phyloP scores from a whole-genome alignment of 441 rosid genomes.

The Geranium incanum region DNA sequence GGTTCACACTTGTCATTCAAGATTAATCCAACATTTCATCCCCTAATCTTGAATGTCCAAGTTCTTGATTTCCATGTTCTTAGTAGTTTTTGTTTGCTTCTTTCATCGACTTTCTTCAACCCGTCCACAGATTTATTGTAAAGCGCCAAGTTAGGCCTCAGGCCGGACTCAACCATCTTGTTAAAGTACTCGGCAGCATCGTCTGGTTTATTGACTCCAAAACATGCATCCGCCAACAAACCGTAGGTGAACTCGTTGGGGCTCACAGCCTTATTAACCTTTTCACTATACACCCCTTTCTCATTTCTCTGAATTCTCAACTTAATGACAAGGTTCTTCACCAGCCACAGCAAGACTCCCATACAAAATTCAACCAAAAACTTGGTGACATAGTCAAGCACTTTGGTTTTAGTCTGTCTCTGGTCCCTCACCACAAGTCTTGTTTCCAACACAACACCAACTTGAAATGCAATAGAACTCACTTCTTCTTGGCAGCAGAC shows the following conservation, averaged over 20 bases:
- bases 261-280: constrained; percentile 62
- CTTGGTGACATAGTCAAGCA: too few species aligned
- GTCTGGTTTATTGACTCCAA: constrained; percentile 48
- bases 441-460: constrained; percentile 29
- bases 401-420: too few species aligned
- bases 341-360: constrained; percentile 50
- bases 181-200: constrained; percentile 70
- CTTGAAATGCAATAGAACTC: constrained; percentile 72
- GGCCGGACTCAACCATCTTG: constrained; percentile 61
- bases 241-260: constrained; percentile 77
- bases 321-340: constrained; percentile 64
- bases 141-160: constrained; percentile 69
- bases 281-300: constrained; percentile 61
- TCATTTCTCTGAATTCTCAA: too few species aligned
- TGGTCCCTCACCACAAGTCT: constrained; percentile 27
- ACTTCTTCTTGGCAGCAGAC: constrained; percentile 37
- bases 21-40: too few species aligned
- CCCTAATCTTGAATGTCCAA: too few species aligned
- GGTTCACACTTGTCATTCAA: too few species aligned
- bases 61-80: too few species aligned
- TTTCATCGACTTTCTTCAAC: constrained; percentile 17
- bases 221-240: constrained; percentile 71
- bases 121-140: constrained; percentile 62
- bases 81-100: too few species aligned
- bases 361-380: constrained; percentile 38